Evolutionary conservation across 306 rosid species (phyloP).

Genomic region (Boehmeria nivea): DNA sequence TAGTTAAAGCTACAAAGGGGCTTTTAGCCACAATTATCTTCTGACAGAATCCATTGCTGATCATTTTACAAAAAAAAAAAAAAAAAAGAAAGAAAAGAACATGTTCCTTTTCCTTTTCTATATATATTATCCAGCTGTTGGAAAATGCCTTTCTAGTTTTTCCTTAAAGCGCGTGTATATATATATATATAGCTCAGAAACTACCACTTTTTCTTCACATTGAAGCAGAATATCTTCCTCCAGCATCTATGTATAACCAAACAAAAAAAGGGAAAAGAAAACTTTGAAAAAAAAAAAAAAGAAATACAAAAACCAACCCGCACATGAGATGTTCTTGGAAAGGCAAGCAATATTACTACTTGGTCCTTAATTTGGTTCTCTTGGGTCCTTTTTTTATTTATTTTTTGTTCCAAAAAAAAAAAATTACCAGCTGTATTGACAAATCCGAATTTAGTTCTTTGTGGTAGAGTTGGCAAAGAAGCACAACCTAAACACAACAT

Average conservation of each 20-base stretch:
- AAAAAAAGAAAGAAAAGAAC: not conserved
- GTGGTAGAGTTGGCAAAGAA: too few relatives aligned
- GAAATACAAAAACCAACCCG: not conserved
- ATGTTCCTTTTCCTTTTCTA: not conserved
- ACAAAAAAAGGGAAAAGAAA: too few relatives aligned
- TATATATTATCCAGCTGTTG: not conserved
- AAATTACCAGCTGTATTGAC: too few relatives aligned
- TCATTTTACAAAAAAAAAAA: not conserved
- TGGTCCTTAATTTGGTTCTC: not conserved
- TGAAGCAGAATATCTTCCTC: constrained; percentile 6
- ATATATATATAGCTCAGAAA: too few relatives aligned
- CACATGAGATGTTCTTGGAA: constrained; percentile 25
- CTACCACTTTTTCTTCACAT: too few relatives aligned
- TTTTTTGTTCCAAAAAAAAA: too few relatives aligned
- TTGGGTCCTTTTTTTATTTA: not conserved
- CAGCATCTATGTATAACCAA: too few relatives aligned
- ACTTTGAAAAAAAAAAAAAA: not conserved
- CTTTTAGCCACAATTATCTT: too few relatives aligned
- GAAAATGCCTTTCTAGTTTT: constrained; percentile 6
- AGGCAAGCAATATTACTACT: constrained; percentile 10
- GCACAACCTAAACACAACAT: too few relatives aligned
- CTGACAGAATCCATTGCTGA: not conserved
- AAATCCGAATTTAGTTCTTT: too few relatives aligned
- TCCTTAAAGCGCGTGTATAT: not conserved
- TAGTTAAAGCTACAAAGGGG: too few relatives aligned